Evolutionary conservation across 805 yeast species (phyloP).

Genomic region (Wickerhamomyces mucosus): DNA sequence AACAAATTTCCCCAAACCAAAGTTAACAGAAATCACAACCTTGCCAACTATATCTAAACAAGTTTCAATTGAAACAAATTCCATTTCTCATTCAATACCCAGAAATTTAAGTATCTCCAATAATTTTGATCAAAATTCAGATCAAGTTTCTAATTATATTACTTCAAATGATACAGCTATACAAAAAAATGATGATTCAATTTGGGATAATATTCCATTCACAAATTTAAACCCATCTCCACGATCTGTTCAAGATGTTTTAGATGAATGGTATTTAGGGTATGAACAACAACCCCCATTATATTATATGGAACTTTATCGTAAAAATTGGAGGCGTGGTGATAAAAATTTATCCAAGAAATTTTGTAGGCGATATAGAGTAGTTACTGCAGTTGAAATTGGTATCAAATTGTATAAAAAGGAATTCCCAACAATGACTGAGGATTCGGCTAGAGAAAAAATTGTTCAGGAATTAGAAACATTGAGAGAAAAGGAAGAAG

Average conservation of each 20-base stretch:
- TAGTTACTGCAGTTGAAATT: conserved; percentile 19
- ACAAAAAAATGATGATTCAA: neutral
- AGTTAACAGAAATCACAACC: neutral
- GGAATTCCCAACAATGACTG: conserved; percentile 13
- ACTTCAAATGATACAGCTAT: neutral
- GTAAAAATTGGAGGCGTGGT: conserved; percentile 20
- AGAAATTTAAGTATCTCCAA: neutral
- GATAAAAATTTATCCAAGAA: conserved; percentile 19
- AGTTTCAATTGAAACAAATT: too few species aligned
- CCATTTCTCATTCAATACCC: neutral
- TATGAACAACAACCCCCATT: conserved; percentile 20
- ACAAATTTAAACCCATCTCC: conserved; percentile 16
- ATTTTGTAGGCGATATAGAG: conserved; percentile 18
- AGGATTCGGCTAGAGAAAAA: conserved; percentile 15
- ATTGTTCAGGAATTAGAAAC: conserved; percentile 16
- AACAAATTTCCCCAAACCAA: neutral
- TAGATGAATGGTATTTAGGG: conserved; percentile 21
- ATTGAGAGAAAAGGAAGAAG: conserved; percentile 14
- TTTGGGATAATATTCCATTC: conserved; percentile 14
- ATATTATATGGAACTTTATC: conserved; percentile 17
- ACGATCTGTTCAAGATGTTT: conserved; percentile 18
- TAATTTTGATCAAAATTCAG: neutral
- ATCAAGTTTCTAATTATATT: neutral
- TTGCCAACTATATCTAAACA: too few species aligned
- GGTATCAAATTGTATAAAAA: conserved; percentile 13